Evolutionary conservation across 495 filamentous ascomycete species (phyloP).

Genomic region (Cercophora sp.): DNA sequence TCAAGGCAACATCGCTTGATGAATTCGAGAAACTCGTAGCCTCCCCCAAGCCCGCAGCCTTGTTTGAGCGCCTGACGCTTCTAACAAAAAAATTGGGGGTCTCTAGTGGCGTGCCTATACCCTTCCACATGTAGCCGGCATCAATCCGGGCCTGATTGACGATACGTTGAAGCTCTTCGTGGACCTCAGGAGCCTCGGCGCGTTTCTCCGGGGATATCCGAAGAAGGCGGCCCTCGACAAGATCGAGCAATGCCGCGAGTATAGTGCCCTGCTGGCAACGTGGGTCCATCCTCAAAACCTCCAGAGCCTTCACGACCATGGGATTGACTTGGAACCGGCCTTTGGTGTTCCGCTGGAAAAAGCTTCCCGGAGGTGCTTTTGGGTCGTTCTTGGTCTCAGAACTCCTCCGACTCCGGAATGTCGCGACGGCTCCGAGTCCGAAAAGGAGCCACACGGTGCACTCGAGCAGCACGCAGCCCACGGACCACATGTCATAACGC

Average conservation of each 20-base stretch:
- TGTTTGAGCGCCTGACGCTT: too few species aligned
- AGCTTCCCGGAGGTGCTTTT: not conserved
- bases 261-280: not conserved
- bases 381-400: constrained; percentile 3
- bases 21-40: too few species aligned
- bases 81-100: constrained; percentile 1
- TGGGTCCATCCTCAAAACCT: not conserved
- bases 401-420: constrained; percentile 1
- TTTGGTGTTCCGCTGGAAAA: not conserved
- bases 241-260: constrained; percentile 1
- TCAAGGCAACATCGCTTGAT: too few species aligned
- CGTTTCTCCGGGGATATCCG: constrained; percentile 1
- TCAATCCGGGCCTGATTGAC: not conserved
- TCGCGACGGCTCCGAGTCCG: constrained; percentile 16
- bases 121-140: not conserved
- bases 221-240: constrained; percentile 12
- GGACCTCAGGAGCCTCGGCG: constrained; percentile 5
- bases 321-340: not conserved
- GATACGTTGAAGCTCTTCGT: not conserved
- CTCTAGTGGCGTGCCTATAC: not conserved
- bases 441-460: constrained; percentile 20
- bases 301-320: constrained; percentile 1
- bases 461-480: constrained; percentile 28
- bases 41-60: too few species aligned
- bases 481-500: constrained; percentile 28